Base-by-base conservation (phyloP, 352 stramenopile species). In the Pythium myriotylum region DNA sequence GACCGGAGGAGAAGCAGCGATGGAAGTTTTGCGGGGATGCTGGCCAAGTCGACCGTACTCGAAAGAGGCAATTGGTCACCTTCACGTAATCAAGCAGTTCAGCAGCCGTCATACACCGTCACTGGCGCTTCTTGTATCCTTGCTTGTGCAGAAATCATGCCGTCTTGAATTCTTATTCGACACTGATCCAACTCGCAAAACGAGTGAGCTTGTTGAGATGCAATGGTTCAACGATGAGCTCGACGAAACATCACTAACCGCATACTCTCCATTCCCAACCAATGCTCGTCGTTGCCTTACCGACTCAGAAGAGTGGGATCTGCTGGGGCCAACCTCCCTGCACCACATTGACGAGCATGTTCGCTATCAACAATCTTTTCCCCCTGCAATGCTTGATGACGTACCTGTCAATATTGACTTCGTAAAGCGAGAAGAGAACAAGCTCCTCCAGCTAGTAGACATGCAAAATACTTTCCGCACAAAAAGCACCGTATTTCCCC, bases 131-230 rank as follows among this genome's bases (percentile, higher is more conserved):
- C 8, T 60, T 22, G 55, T 49, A 0, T 35, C 47, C 2, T 9
- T 57, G 29, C 41, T 70, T 22, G 29, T 65, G 27, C 29, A 64
- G 17, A 65, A 70, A 23, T 65, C 62, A 6, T 23, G 23, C 16
- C 54, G 50, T 12, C 65, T 79, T 14, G 61, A 54, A 1, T 85
- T 84, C 48, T 41, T 88, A n/a, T 72, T 82, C 27, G 53, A 57
- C 33, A 29, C 48, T 17, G 40, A 63, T 12, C 9, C 4, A 13
- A 40, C 58, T 41, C 64, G 20, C 16, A 27, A 17, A 12, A 27
- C 9, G 17, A 5, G 13, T 4, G 10, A 35, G 29, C 29, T 4
- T 3, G 14, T 47, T 16, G 50, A 57, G 12, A 62, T 10, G 5
- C 29, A 10, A 10, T 35, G 29, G 29, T 35, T 50, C 19, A 24